Percentiles rank a stretch among this genome's conserved stretches.
Conservation (phyloP, 805 yeast genomes). For the Metschnikowia colocasiae region DNA sequence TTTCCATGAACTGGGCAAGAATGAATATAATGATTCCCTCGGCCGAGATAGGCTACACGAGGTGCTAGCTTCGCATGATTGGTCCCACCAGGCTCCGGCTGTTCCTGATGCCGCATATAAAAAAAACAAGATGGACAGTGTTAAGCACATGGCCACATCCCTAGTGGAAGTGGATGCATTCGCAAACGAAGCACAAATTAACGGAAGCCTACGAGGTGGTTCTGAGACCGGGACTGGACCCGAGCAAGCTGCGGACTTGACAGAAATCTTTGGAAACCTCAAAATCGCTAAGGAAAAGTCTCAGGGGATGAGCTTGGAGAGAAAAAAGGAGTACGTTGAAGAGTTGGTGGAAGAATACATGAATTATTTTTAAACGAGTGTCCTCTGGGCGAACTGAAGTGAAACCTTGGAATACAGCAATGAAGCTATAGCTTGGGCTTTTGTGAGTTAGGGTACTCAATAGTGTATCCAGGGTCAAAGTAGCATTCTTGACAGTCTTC, state of each 20-base stretch:
- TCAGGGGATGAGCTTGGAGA: constrained; percentile 21
- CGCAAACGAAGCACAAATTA: background rate
- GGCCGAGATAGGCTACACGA: constrained; percentile 46
- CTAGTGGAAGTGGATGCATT: constrained; percentile 8
- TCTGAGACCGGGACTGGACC: no score
- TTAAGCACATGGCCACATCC: constrained; percentile 28
- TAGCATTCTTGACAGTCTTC: constrained; percentile 83
- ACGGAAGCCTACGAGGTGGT: no score
- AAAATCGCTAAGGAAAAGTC: constrained; percentile 34
- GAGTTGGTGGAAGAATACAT: constrained; percentile 38
- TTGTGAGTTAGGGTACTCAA: constrained; percentile 21
- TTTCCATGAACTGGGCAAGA: constrained; percentile 27
- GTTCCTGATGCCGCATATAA: constrained; percentile 17
- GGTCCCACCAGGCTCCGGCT: constrained; percentile 31
- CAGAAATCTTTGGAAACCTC: constrained; percentile 30
- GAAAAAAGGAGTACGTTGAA: constrained; percentile 31
- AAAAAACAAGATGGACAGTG: constrained; percentile 19
- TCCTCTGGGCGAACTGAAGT: background rate
- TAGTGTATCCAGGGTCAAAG: constrained; percentile 54
- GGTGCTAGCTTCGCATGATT: constrained; percentile 46
- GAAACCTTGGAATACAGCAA: background rate
- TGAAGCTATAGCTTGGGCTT: constrained; percentile 10
- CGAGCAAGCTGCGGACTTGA: constrained; percentile 21
- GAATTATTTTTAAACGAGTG: constrained; percentile 22
- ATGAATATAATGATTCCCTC: constrained; percentile 41